Evolutionary conservation across 1,284 basidiomycete genomes (phyloP).

Genomic region (Paramarasmius palmivorus): DNA sequence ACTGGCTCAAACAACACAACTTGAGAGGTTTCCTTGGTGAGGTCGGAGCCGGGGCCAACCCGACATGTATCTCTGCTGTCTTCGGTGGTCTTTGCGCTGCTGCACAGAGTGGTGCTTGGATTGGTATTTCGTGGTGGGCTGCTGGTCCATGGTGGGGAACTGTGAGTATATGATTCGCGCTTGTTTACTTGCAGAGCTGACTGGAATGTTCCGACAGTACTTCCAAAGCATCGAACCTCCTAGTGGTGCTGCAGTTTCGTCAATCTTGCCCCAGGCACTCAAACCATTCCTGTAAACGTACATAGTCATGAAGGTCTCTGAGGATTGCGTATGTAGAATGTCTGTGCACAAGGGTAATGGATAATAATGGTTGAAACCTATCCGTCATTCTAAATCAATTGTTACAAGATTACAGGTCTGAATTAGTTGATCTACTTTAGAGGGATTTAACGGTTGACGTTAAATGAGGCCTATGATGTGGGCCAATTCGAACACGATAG

Average conservation of each 20-base stretch:
- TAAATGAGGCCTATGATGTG: too few species aligned
- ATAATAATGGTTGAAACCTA: too few species aligned
- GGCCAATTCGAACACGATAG: too few species aligned
- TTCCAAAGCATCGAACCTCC: slow-evolving; percentile 67
- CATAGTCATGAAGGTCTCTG: too few species aligned
- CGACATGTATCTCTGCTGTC: slow-evolving; percentile 40
- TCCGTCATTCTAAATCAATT: too few species aligned
- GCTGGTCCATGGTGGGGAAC: slow-evolving; percentile 63
- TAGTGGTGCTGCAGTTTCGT: slow-evolving; percentile 49
- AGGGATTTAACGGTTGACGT: too few species aligned
- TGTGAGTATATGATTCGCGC: slow-evolving; percentile 36
- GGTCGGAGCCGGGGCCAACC: slow-evolving; percentile 59
- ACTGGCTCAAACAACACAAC: slow-evolving; percentile 59
- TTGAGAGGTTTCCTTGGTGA: slow-evolving; percentile 68
- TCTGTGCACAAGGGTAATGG: too few species aligned
- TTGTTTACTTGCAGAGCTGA: not conserved
- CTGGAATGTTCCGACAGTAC: slow-evolving; percentile 38
- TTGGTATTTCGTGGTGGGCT: slow-evolving; percentile 52
- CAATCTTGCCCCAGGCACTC: slow-evolving; percentile 58
- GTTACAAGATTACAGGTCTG: too few species aligned
- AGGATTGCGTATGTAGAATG: too few species aligned
- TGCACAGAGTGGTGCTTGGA: slow-evolving; percentile 61
- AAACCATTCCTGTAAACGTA: slow-evolving; percentile 57
- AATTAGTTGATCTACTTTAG: too few species aligned
- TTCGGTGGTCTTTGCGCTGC: slow-evolving; percentile 57